A percentile compares a stretch with the other conserved stretches of the same genome.
phyloP scores from a whole-genome alignment of 2,329 filamentous ascomycete species.

The Pezicula neosporulosa region DNA sequence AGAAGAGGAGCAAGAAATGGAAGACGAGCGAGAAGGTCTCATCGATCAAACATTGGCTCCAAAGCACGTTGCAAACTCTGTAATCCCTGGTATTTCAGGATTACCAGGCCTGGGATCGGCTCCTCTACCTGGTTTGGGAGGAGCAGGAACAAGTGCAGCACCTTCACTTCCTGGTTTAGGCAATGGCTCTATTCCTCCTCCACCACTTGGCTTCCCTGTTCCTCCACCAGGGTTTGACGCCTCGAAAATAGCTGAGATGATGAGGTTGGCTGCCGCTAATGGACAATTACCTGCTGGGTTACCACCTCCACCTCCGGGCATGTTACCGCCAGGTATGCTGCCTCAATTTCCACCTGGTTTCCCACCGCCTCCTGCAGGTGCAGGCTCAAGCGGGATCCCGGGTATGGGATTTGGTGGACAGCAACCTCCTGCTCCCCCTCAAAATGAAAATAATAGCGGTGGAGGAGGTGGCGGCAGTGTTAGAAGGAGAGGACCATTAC shows the following conservation, averaged over 20 bases:
- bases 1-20: constrained; percentile 88
- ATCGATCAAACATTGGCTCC: constrained; percentile 84
- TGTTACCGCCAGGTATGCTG: constrained; percentile 38
- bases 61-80: constrained; percentile 49
- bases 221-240: constrained; percentile 53
- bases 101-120: constrained; percentile 21
- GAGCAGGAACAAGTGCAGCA: constrained; percentile 21
- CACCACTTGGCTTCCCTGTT: constrained; percentile 38
- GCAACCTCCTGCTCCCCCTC: not conserved
- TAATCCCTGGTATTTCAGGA: constrained; percentile 53
- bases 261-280: constrained; percentile 50
- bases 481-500: constrained; percentile 65
- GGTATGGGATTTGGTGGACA: constrained; percentile 18
- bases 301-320: constrained; percentile 50
- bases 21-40: constrained; percentile 90
- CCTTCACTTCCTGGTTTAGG: constrained; percentile 50
- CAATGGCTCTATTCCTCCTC: constrained; percentile 31
- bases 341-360: constrained; percentile 34
- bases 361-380: constrained; percentile 20
- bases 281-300: constrained; percentile 36
- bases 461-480: constrained; percentile 36
- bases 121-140: not conserved
- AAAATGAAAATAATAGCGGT: constrained; percentile 25
- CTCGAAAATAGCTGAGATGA: constrained; percentile 58
- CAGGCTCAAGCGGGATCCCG: constrained; percentile 17